Percentiles rank a stretch among this genome's conserved stretches.
These are phyloP conservation scores for Tricholoma matsutake DNA, from an alignment of 768 basidiomycete genomes.

Conservation along the genomic window DNA sequence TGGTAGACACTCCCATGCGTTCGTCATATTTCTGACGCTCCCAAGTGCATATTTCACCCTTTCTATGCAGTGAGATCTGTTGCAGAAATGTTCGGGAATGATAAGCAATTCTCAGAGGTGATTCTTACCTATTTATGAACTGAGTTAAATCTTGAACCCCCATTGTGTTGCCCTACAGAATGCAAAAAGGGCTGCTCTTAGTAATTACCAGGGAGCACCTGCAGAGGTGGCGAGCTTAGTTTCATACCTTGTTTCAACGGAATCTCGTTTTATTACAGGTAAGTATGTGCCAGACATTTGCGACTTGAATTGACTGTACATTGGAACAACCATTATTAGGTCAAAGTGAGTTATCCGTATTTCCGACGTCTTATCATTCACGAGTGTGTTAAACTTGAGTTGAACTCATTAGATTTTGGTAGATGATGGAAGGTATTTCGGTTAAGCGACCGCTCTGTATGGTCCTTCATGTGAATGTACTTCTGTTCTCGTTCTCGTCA, in stretches of 20 bases:
- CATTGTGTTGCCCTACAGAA: background rate
- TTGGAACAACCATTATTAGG: conserved; percentile 4
- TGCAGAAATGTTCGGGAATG: background rate
- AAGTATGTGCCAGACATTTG: background rate
- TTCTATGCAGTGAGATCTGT: conserved; percentile 9
- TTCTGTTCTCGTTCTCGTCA: background rate
- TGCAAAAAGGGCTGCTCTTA: conserved; percentile 5
- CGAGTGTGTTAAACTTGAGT: background rate
- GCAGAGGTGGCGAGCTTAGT: conserved; percentile 35
- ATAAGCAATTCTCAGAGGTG: conserved; percentile 7
- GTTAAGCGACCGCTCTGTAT: background rate
- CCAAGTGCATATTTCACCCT: background rate
- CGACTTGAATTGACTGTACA: too few species aligned
- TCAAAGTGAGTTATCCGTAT: conserved; percentile 15
- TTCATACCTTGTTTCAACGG: conserved; percentile 34
- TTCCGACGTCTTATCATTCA: background rate
- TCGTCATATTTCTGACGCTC: background rate
- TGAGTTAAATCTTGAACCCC: background rate
- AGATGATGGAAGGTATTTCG: conserved; percentile 1
- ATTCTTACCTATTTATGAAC: background rate
- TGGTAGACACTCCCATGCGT: conserved; percentile 18
- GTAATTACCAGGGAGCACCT: conserved; percentile 19
- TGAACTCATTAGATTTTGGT: background rate
- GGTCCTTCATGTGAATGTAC: background rate
- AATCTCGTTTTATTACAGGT: conserved; percentile 34